Evolutionary conservation across 352 stramenopile genomes (phyloP), one percentile per base, ranked within the genome.

Genomic region (Phytophthora cryptogea): DNA sequence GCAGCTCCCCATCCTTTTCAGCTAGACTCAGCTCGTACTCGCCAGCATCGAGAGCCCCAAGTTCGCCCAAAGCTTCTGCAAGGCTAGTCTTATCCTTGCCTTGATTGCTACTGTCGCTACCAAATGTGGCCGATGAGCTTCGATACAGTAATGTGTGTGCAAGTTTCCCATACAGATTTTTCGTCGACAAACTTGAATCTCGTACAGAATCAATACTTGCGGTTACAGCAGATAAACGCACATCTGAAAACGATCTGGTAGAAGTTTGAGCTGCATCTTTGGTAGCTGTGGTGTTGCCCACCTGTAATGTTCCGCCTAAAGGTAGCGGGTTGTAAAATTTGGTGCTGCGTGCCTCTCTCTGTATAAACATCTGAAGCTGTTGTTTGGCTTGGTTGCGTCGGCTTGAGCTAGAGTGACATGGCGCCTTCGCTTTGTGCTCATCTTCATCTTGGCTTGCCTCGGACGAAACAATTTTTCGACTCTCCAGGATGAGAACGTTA

Each of bases 1-100:
- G 81, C 14, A 92, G 60, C 39, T 86, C 65, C 6, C 72, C 67
- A 10, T 62, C 53, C 17, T 90, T 56, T 26, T 78, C 54, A 27
- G 74, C 79, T 37, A 72, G 74, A 30, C 70, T 91, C 28, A 93
- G 48, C n/a, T 92, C 73, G 40, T 86, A 86, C 16, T 82, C 70
- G 36, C 73, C 72, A 1, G 66, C 51, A 63, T 90, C 75, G 23
- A 90, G 74, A 9, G 78, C 66, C 9, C 86, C 86, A 30, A 93
- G 50, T 36, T 88, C 79, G 4, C 86, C 86, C 36, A 94, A 76
- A 14, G 66, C 73, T 61, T 90, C 65, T 8, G 83, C 83, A 45
- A 92, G 70, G 27, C 68, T 67, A 4, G 69, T 48, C 1, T 60
- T 27, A 27, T 66, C 36, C n/a, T 56, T 57, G 13, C 50, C 51